Percentiles rank a stretch among this genome's conserved stretches.
These are phyloP conservation scores for Phaeolepiota aurea DNA, from an alignment of 768 basidiomycete genomes.

Conservation along the genomic window DNA sequence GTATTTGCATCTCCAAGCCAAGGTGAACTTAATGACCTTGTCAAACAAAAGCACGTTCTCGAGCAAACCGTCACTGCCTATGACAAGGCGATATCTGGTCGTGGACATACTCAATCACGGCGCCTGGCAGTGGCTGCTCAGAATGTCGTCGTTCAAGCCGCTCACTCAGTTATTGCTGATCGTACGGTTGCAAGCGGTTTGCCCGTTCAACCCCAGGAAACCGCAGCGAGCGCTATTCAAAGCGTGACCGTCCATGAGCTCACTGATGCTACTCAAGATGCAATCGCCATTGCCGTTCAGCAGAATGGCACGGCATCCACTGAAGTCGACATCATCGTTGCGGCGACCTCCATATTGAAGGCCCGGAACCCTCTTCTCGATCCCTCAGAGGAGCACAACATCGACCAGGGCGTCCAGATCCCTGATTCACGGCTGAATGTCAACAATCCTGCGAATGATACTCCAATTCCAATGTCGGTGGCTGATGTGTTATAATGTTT, in stretches of 20 bases:
- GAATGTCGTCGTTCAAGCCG: constrained; percentile 76
- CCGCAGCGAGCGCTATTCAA: constrained; percentile 29
- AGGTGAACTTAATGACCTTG: constrained; percentile 54
- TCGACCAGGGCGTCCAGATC: background rate
- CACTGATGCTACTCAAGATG: constrained; percentile 47
- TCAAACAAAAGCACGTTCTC: constrained; percentile 76
- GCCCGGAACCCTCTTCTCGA: constrained; percentile 24
- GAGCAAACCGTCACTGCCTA: constrained; percentile 65
- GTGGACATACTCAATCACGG: constrained; percentile 41
- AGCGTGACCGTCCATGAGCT: constrained; percentile 43
- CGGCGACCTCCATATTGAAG: constrained; percentile 48
- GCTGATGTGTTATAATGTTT: background rate
- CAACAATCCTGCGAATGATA: background rate
- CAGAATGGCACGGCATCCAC: constrained; percentile 64
- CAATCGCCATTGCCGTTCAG: constrained; percentile 78
- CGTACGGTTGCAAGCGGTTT: constrained; percentile 30
- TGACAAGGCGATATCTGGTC: constrained; percentile 57
- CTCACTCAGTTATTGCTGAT: constrained; percentile 53
- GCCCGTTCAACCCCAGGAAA: constrained; percentile 27
- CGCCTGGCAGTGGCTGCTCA: constrained; percentile 71
- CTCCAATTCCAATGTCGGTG: background rate
- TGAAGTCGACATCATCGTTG: constrained; percentile 75
- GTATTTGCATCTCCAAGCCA: constrained; percentile 40
- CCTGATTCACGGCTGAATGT: background rate
- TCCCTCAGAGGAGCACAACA: background rate